phyloP scores from a whole-genome alignment of 2,329 filamentous ascomycete species.

The Arthrobotrys conoides region DNA sequence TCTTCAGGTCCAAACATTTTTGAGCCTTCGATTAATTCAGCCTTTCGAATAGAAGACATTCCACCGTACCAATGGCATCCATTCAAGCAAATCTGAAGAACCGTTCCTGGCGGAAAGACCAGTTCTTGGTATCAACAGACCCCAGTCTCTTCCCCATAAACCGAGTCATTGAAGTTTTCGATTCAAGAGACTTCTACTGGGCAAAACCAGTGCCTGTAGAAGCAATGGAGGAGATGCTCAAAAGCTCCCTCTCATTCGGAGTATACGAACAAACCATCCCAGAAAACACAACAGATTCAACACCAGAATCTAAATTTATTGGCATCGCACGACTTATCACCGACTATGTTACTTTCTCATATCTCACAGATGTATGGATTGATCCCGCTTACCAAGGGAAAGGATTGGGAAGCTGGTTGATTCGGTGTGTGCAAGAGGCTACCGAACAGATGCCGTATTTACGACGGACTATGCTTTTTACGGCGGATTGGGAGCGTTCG shows the following conservation, averaged over 20 bases:
- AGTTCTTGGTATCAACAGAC: slow-evolving; percentile 67
- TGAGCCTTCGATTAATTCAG: neutral
- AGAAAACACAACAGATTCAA: slow-evolving; percentile 64
- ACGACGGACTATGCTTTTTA: slow-evolving; percentile 67
- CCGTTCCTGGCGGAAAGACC: slow-evolving; percentile 58
- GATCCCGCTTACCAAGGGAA: slow-evolving; percentile 67
- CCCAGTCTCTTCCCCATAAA: slow-evolving; percentile 65
- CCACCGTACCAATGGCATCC: slow-evolving; percentile 5
- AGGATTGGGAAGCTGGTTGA: slow-evolving; percentile 70
- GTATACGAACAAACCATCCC: slow-evolving; percentile 64
- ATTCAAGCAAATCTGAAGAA: slow-evolving; percentile 30
- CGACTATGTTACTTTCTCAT: slow-evolving; percentile 70
- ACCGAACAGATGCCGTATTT: slow-evolving; percentile 69
- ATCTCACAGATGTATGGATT: slow-evolving; percentile 71
- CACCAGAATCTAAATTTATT: slow-evolving; percentile 62
- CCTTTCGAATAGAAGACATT: neutral
- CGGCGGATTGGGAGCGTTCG: slow-evolving; percentile 62
- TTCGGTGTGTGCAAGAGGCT: slow-evolving; percentile 68
- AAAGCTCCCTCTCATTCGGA: slow-evolving; percentile 66
- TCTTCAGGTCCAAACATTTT: neutral
- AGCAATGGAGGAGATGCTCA: slow-evolving; percentile 64
- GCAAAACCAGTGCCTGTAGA: slow-evolving; percentile 64
- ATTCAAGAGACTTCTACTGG: slow-evolving; percentile 66
- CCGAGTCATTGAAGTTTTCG: slow-evolving; percentile 66
- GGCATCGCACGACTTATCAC: slow-evolving; percentile 71